phyloP scores from a whole-genome alignment of 495 filamentous ascomycete species.

The Hypoxylon subgilvum region DNA sequence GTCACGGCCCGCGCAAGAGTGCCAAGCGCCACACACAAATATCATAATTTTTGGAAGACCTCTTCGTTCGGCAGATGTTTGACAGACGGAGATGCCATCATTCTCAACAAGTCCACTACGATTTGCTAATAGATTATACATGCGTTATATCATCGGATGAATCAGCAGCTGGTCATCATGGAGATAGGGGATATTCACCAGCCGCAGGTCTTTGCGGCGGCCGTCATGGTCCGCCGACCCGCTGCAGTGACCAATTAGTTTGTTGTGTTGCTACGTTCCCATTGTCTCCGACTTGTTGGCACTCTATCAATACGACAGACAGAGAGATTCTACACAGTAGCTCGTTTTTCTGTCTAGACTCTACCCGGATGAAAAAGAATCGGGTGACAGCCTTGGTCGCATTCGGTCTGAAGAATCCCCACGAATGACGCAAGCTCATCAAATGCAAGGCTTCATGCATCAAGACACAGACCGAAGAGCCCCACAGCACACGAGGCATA shows the following conservation, averaged over 20 bases:
- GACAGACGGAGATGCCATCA: not conserved
- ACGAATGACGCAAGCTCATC: constrained; percentile 11
- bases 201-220: no score
- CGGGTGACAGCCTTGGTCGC: constrained; percentile 1
- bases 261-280: constrained; percentile 13
- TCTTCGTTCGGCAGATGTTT: constrained; percentile 19
- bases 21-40: not conserved
- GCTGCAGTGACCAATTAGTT: not conserved
- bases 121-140: constrained; percentile 21
- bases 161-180: constrained; percentile 19
- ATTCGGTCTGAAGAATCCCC: constrained; percentile 10
- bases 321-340: constrained; percentile 11
- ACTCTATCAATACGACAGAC: constrained; percentile 17
- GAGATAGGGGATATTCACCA: no score
- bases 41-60: constrained; percentile 1
- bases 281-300: not conserved
- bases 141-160: constrained; percentile 10
- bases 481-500: constrained; percentile 10
- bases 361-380: no score
- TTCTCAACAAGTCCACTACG: no score
- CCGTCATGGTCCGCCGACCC: constrained; percentile 17
- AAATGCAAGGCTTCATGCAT: not conserved
- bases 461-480: constrained; percentile 1
- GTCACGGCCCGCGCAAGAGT: not conserved
- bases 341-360: not conserved